Evolutionary conservation across 2,329 filamentous ascomycete species (phyloP), one percentile per base, ranked within the genome.

Genomic region (Mollisia scopiformis): DNA sequence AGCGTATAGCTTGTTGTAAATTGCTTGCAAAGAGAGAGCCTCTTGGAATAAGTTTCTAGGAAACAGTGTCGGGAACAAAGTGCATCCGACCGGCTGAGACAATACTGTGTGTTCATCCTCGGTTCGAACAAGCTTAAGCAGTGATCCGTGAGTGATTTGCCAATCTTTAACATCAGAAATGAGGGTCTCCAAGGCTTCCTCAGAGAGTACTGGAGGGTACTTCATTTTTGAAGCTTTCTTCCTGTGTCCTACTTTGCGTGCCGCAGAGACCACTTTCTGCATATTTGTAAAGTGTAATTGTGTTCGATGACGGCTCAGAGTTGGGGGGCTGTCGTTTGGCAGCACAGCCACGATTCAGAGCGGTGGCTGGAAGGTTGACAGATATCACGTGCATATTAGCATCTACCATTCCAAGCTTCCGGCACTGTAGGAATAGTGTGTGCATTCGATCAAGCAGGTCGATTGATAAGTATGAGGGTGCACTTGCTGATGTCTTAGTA

Each of bases 1-100:
- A 78, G 74, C 67, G 55, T 79, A 79, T 2, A 79, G 70, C 82
- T 86, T 69, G 79, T 83, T 68, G 82, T 81, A 78, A 82, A 86
- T 73, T 78, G 82, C 75, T 84, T 89, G 73, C 77, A 89, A 23
- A 25, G 11, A 25, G 82, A 77, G 25, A 81, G 82, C 76, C 82
- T 74, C 63, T 14, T 75, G 52, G 57, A 77, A 79, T 2, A 62
- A 64, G 2, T 55, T 43, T 23, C 65, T 65, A 3, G 75, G 75
- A 55, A 77, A 77, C 1, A 66, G 60, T 0, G 75, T 74, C 0
- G 76, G 76, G 25, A 74, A 72, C 14, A 77, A 59, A 43, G 69
- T 71, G 23, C 75, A 73, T 6, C 73, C 73, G 11, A 78, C 64
- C 2, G 75, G 72, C 25, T 71, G 68, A 3, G 73, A 66, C 5